Base-by-base conservation (phyloP, 1,284 basidiomycete genomes). In the Apiotrichum siamense region DNA sequence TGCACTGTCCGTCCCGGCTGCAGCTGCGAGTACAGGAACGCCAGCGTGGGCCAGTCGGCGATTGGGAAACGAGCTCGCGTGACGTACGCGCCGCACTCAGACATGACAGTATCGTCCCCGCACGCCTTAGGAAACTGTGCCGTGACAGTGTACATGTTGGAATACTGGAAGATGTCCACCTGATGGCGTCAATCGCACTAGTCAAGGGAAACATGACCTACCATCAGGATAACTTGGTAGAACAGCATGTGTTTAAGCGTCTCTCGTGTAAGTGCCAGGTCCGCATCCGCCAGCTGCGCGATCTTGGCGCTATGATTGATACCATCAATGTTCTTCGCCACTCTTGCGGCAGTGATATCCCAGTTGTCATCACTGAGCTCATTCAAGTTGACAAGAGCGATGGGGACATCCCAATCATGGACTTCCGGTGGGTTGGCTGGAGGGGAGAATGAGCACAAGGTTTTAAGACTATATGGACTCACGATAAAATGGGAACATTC, bases 121-220 rank as follows among this genome's bases (percentile, higher is more conserved):
- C 86, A 87, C 37, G 94, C 80, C 79, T 84, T 88, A 61, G 89
- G 84, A 23, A 94, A 83, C 56, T 83, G 84, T 56, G 87, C 87
- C 43, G 86, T 83, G 31, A 94, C 78, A 0, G 88, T 88, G 69
- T 98, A 98, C 83, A 96, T 90, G 73, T 97, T 97, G n/a, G 88
- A 88, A 72, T 87, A 96, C 70, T 97, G 92, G 70, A 98, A 98
- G 45, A 97, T 88, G 74, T 98, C 93, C 49, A 92, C 85, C 69
- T 68, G 52, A n/a, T 3, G 26, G 17, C 4, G 25, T 55, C 38
- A 56, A 52, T 33, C 10, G 13, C 13, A 6, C 5, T 17, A n/a
- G n/a, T n/a, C n/a, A n/a, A n/a, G n/a, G n/a, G n/a, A n/a, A n/a
- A n/a, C n/a, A n/a, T n/a, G n/a, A 57, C 66, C 29, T 39, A 68